Base-by-base conservation (phyloP, 1,284 basidiomycete genomes). In the Ceratobasidium sp. region DNA sequence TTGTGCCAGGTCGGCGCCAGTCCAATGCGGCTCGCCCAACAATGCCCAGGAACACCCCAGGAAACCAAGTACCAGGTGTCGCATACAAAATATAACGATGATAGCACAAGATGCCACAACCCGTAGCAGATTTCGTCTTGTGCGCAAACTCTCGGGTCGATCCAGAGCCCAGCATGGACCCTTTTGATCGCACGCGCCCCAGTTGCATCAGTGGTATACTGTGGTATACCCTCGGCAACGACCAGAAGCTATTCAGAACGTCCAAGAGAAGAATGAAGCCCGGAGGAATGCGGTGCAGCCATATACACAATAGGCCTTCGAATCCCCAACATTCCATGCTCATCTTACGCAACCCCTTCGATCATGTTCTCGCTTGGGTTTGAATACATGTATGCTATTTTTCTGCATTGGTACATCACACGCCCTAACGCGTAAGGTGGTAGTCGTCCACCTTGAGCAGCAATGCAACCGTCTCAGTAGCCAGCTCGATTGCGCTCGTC, bases 381-480 rank as follows among this genome's bases (percentile, higher is more conserved):
- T 69, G 54, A 69, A 69, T 69, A 69, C 49, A 66, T 53, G 34
- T 53, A 27, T 69, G 66, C 31, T 14, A 9, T 19, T 31, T 56
- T 56, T 37, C 54, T 22, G 37, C 43, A 29, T 41, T 4, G n/a
- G 37, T 56, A 56, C 22, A 41, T 61, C 59, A 61, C 41, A 43
- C 39, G 29, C 34, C 11, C 29, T 62, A 80, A 69, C 79, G 79
- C 31, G 78, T 80, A 74, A 84, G 81, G 76, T 84, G 94, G 80
- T 98, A 98, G 81, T 98, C 97, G 82, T 99, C 98, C 65, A 99
- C 98, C 84, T 98, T 94, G 81, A 99, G 84, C 80, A 99, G 84
- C 77, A 99, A 83, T 79, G 96, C 94, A n/a, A 98, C 97, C 0
- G 98, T 99, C 85, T 99, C 98, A 14, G 97, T 98, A 49, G 98